Percentiles rank a stretch among this genome's conserved stretches.
phyloP scores from a whole-genome alignment of 2,329 filamentous ascomycete species.

The Scytalidium lignicola region DNA sequence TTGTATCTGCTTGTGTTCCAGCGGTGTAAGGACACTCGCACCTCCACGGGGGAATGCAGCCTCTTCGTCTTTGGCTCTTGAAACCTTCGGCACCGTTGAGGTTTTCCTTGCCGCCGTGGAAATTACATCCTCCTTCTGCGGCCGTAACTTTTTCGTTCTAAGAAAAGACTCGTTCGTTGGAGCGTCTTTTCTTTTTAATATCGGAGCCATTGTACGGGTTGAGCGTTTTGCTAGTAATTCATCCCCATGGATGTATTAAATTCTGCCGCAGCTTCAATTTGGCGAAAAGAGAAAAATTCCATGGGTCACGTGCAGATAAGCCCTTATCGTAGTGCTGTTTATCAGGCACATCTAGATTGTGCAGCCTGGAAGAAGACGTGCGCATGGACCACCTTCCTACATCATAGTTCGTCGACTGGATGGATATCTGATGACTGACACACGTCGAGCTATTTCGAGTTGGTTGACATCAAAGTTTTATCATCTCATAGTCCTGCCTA shows the following conservation, averaged over 20 bases:
- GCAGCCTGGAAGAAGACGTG: too few relatives aligned
- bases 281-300: background rate
- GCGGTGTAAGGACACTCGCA: conserved; percentile 80
- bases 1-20: conserved; percentile 95
- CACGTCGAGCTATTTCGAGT: background rate
- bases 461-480: background rate
- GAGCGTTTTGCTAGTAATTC: background rate
- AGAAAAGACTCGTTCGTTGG: conserved; percentile 29
- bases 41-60: conserved; percentile 89
- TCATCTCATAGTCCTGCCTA: background rate
- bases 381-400: background rate
- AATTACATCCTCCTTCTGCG: conserved; percentile 15
- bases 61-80: conserved; percentile 69
- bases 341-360: too few relatives aligned
- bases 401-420: background rate
- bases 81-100: conserved; percentile 25
- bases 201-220: conserved; percentile 24
- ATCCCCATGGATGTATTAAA: background rate
- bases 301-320: background rate
- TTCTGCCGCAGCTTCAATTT: background rate
- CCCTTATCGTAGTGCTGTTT: too few relatives aligned
- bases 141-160: conserved; percentile 23
- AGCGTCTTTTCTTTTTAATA: conserved; percentile 23
- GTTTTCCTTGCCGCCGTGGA: conserved; percentile 12
- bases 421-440: background rate